Evolutionary conservation across 2,329 filamentous ascomycete species (phyloP).

Genomic region (Paracamarosporium sp.): DNA sequence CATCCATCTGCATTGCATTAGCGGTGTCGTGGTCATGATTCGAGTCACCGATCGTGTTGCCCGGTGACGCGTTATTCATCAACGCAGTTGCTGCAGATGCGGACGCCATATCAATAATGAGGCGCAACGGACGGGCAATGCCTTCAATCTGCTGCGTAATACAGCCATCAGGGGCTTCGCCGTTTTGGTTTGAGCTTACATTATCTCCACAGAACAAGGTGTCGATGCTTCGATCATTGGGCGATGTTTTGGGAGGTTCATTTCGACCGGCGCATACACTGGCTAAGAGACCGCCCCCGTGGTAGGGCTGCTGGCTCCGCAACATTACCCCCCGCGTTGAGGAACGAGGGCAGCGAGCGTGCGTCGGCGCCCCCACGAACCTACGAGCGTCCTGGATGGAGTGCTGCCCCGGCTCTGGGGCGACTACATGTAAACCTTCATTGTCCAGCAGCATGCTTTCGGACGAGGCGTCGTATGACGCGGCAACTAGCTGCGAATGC

Average conservation of each 20-base stretch:
- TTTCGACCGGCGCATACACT: background rate
- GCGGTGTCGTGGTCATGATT: slow-evolving; percentile 15
- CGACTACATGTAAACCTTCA: slow-evolving; percentile 16
- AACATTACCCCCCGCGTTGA: slow-evolving; percentile 1
- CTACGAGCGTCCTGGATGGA: slow-evolving; percentile 7
- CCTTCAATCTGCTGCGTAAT: slow-evolving; percentile 24
- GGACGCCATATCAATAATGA: slow-evolving; percentile 24
- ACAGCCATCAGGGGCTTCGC: slow-evolving; percentile 16
- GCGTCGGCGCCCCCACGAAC: slow-evolving; percentile 12
- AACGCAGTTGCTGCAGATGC: slow-evolving; percentile 10
- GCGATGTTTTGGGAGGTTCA: background rate
- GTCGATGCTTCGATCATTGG: background rate
- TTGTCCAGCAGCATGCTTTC: slow-evolving; percentile 47
- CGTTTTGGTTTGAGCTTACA: slow-evolving; percentile 7
- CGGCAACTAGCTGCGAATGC: slow-evolving; percentile 11
- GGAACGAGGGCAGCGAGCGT: background rate
- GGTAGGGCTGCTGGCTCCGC: background rate
- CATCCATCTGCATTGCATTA: slow-evolving; percentile 18
- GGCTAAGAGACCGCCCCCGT: background rate
- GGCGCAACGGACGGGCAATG: slow-evolving; percentile 22
- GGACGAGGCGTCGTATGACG: slow-evolving; percentile 25
- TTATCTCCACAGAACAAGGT: background rate
- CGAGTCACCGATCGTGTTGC: slow-evolving; percentile 19
- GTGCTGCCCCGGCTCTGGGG: slow-evolving; percentile 10
- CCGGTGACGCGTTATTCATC: slow-evolving; percentile 10